Base-by-base conservation (phyloP, 2,329 filamentous ascomycete species). In the Aureobasidium sp. region DNA sequence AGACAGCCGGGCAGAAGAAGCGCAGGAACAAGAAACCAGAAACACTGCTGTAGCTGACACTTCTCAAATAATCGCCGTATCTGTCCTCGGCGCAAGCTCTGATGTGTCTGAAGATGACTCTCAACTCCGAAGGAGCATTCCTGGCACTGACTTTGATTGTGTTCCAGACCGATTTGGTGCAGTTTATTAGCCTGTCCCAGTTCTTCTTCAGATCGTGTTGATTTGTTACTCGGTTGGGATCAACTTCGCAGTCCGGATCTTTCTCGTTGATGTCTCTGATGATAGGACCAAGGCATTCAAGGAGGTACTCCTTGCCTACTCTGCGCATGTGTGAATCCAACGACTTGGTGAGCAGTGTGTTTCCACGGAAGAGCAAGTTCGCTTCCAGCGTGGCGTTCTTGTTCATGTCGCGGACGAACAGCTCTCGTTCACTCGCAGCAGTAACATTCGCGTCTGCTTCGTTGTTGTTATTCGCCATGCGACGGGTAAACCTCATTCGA, bases 261-360 rank as follows among this genome's bases (percentile, higher is more conserved):
- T 88, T 85, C 67, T 93, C 88, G 69, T 96, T 94, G 71, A 99
- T 96, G 70, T 96, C 90, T 62, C 83, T 81, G 48, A 99, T 83
- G 73, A 92, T 94, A 55, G 91, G 87, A n/a, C 85, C 85, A 42
- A 99, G 80, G 0, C 90, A 88, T 54, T 95, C 90, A 67, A 95
- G 90, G 1, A 99, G 77, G 68, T 96, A 99, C 67, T 97, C 92
- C 67, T 91, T 93, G 45, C 94, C 94, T 0, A 97, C 79, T 10
- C 94, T 85, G 62, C 91, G 89, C 94, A 99, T 97, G 72, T 99
- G 92, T 63, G 91, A 89, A 72, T 99, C 94, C 48, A 99, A 81
- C 1, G 92, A 88, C 72, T 97, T 95, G 0, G 94, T 99, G 32
- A 97, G 81, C 10, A 99, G 78, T 0, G 94, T 95, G 70, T 99